Evolutionary conservation across 129 eudicot genomes (phyloP).

Genomic region (sunflower (Helianthus annuus)): HanXRQr2.0-SUNRISE NC_035447.2:76142369-76142868

Average conservation of each 20-base stretch:
- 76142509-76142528: slow-evolving; percentile 5
- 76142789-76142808: background rate
- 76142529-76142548: slow-evolving; percentile 4
- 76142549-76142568: background rate
- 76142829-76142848: no score
- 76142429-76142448: background rate
- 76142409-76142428: slow-evolving; percentile 1
- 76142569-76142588: background rate
- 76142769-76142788: no score
- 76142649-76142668: background rate
- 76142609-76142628: background rate
- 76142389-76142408: slow-evolving; percentile 83
- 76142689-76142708: no score
- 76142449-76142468: background rate
- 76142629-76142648: background rate
- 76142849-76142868: background rate
- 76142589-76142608: background rate
- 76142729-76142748: background rate
- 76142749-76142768: background rate
- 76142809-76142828: slow-evolving; percentile 1
- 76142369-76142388: slow-evolving; percentile 81
- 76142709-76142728: background rate
- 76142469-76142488: background rate
- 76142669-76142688: no score
- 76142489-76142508: slow-evolving; percentile 15